Evolutionary conservation across 2,329 filamentous ascomycete genomes (phyloP), one percentile per base, ranked within the genome.

Genomic region (Sporothrix variecibatus): DNA sequence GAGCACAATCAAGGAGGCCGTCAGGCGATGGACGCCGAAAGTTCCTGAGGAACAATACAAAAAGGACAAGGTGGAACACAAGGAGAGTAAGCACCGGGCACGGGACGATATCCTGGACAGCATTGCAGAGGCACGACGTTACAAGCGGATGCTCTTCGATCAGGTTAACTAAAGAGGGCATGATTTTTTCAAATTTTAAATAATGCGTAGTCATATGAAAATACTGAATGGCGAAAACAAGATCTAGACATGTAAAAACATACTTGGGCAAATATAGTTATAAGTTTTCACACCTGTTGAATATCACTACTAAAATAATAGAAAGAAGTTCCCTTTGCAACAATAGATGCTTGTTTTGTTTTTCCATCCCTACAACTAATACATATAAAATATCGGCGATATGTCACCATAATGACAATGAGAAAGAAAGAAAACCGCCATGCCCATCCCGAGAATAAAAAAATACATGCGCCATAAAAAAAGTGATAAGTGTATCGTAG

Each of bases 71-170:
- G 51, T 26, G 17, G 2, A 3, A 3, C 40, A 9, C 76, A 98
- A 98, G 86, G 88, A 88, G 80, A 90, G 89, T 51, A 84, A 91
- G 71, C 96, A 99, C 84, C 90, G 95, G 82, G 96, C 96, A 0
- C 90, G 88, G 78, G 90, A 94, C 73, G 96, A 99, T 82, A 97
- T 99, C 74, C 82, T 98, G 75, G 96, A 99, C 85, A 98, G 95
- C 82, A 98, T 99, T 76, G 91, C 89, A 73, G 96, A 99, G 85
- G 95, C 95, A 72, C 90, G 85, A 79, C 98, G 93, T 81, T 98
- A 97, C 82, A 90, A 89, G 79, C 86, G 91, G 75, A 85, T 68
- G 28, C 23, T 76, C 1, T 76, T 81, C 23, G 78, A 79, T 12
- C 3, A 51, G 7, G 28, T 8, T 17, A 23, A 20, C 9, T 49